These are phyloP conservation scores for Larix kaempferi DNA, from an alignment of 75 land plant species.

Conservation along the genomic window DNA sequence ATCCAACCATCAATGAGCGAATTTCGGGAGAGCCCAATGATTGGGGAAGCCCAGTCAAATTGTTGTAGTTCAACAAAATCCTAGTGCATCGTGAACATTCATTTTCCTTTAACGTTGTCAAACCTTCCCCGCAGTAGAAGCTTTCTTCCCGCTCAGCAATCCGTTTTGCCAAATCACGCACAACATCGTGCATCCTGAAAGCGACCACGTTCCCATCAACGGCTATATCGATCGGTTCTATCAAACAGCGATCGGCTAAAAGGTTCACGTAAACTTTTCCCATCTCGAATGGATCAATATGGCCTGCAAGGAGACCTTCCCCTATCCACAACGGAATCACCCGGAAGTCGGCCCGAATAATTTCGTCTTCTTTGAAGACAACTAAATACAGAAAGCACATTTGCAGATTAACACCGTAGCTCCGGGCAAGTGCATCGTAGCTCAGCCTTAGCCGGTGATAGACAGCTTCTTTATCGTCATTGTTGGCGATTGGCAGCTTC, in stretches of 20 bases:
- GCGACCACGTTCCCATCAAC: not conserved
- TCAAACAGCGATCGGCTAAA: not conserved
- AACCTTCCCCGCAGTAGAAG: not conserved
- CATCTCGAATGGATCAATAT: not conserved
- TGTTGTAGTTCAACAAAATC: not conserved
- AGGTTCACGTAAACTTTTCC: not conserved
- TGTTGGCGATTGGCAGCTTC: not conserved
- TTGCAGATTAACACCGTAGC: not conserved
- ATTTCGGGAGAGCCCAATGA: not conserved
- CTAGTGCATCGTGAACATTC: not conserved
- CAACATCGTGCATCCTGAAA: not conserved
- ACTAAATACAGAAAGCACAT: not conserved
- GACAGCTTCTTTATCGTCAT: not conserved
- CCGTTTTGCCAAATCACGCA: not conserved
- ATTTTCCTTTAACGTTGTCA: not conserved
- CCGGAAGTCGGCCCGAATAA: not conserved
- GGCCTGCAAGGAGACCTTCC: not conserved
- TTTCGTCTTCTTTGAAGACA: not conserved
- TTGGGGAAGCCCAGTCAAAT: not conserved
- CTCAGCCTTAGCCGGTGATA: not conserved
- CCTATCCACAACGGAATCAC: not conserved
- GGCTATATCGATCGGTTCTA: not conserved
- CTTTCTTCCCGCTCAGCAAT: not conserved
- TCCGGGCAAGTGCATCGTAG: not conserved
- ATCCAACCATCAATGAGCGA: not conserved